Evolutionary conservation across 2,329 filamentous ascomycete species (phyloP).

Genomic region (Pochonia chlamydosporia): DNA sequence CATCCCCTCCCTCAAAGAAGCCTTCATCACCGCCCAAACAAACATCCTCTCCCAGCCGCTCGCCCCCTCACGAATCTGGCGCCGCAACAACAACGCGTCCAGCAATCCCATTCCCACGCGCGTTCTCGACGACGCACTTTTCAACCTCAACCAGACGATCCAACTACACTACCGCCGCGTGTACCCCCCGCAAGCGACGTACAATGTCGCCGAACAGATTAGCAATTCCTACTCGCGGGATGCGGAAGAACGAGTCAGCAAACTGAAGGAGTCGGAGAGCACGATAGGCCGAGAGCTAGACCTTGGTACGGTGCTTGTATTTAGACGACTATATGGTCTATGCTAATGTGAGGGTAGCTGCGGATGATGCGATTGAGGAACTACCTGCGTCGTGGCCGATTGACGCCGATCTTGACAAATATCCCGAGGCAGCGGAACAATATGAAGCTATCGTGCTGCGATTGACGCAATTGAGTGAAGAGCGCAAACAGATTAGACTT

Average conservation of each 20-base stretch:
- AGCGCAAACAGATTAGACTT: slow-evolving; percentile 26
- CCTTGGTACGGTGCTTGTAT: slow-evolving; percentile 27
- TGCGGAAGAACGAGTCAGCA: slow-evolving; percentile 32
- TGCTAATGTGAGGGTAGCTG: slow-evolving; percentile 25
- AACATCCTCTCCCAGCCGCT: slow-evolving; percentile 56
- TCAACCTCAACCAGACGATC: slow-evolving; percentile 54
- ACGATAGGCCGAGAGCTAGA: slow-evolving; percentile 36
- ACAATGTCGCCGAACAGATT: slow-evolving; percentile 69
- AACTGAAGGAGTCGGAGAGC: slow-evolving; percentile 28
- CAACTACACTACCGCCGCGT: slow-evolving; percentile 60
- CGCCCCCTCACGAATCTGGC: slow-evolving; percentile 49
- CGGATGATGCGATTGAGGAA: slow-evolving; percentile 35
- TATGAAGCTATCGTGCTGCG: slow-evolving; percentile 45
- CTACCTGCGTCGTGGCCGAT: slow-evolving; percentile 43
- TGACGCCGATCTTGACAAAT: slow-evolving; percentile 26
- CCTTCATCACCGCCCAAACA: slow-evolving; percentile 58
- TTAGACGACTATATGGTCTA: background rate
- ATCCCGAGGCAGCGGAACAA: slow-evolving; percentile 41
- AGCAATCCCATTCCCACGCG: slow-evolving; percentile 37
- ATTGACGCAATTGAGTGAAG: slow-evolving; percentile 42
- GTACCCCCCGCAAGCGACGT: slow-evolving; percentile 62
- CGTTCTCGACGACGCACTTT: slow-evolving; percentile 50
- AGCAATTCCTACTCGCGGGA: slow-evolving; percentile 55
- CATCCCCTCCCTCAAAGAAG: slow-evolving; percentile 56
- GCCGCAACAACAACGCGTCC: slow-evolving; percentile 37